These are phyloP conservation scores for Trichophyton schoenleinii DNA, from an alignment of 2,329 filamentous ascomycete genomes.

Conservation along the genomic window DNA sequence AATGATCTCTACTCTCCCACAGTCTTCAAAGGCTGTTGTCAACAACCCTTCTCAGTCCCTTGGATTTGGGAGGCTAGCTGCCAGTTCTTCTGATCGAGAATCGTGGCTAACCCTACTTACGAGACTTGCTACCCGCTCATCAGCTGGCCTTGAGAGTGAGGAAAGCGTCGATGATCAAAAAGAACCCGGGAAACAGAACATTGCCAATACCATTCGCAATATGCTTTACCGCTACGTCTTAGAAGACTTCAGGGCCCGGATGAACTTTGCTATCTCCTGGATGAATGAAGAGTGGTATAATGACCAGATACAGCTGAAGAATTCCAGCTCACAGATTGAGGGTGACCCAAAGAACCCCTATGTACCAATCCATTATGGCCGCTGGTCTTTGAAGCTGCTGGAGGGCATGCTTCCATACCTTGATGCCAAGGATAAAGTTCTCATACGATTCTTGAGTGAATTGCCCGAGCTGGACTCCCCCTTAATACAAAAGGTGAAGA, in stretches of 20 bases:
- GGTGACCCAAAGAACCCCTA: slow-evolving; percentile 35
- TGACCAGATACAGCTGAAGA: slow-evolving; percentile 49
- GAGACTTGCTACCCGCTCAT: slow-evolving; percentile 68
- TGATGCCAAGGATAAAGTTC: slow-evolving; percentile 77
- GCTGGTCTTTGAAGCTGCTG: slow-evolving; percentile 67
- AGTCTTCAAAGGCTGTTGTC: slow-evolving; percentile 43
- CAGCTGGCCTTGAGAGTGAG: slow-evolving; percentile 51
- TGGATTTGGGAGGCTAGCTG: slow-evolving; percentile 74
- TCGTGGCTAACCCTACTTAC: slow-evolving; percentile 84
- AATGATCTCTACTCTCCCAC: slow-evolving; percentile 62
- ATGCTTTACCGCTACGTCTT: slow-evolving; percentile 73
- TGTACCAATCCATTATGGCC: slow-evolving; percentile 53
- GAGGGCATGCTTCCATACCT: slow-evolving; percentile 83
- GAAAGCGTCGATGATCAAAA: slow-evolving; percentile 21
- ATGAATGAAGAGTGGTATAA: slow-evolving; percentile 98
- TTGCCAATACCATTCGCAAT: slow-evolving; percentile 60
- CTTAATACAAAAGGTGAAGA: slow-evolving; percentile 60
- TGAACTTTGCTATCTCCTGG: slow-evolving; percentile 86
- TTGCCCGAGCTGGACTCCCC: slow-evolving; percentile 64
- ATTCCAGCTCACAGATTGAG: slow-evolving; percentile 31
- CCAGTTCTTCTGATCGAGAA: slow-evolving; percentile 70
- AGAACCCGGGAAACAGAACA: slow-evolving; percentile 12
- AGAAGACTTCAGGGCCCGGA: slow-evolving; percentile 79
- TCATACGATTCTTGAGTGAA: slow-evolving; percentile 85
- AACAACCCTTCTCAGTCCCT: slow-evolving; percentile 36